These are phyloP conservation scores for Iberis amara DNA, from an alignment of 441 rosid genomes.

Conservation along the genomic window DNA sequence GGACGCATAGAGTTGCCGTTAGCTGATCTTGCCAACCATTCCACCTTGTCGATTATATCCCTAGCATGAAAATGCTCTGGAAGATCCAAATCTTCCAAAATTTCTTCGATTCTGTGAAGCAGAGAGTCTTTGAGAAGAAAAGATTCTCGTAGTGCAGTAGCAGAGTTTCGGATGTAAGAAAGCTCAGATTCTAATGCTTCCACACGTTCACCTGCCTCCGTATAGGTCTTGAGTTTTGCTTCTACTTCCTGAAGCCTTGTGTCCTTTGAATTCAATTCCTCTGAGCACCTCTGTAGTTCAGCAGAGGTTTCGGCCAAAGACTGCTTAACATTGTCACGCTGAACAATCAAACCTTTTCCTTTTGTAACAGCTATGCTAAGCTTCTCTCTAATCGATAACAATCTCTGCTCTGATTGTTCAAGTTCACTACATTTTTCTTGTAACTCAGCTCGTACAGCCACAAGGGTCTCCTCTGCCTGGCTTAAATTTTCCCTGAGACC, in stretches of 20 bases:
- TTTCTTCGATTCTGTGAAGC: slow-evolving; percentile 94
- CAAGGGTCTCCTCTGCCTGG: slow-evolving; percentile 59
- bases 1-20: slow-evolving; percentile 53
- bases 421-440: slow-evolving; percentile 64
- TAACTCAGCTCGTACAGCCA: slow-evolving; percentile 44
- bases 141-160: slow-evolving; percentile 94
- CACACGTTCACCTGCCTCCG: slow-evolving; percentile 94
- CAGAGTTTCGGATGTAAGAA: slow-evolving; percentile 97
- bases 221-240: slow-evolving; percentile 63
- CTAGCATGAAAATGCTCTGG: slow-evolving; percentile 91
- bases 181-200: slow-evolving; percentile 99
- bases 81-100: slow-evolving; percentile 89
- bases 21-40: slow-evolving; percentile 89
- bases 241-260: slow-evolving; percentile 68
- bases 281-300: slow-evolving; percentile 76
- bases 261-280: slow-evolving; percentile 80
- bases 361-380: slow-evolving; percentile 96
- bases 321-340: slow-evolving; percentile 85
- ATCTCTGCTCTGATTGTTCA: slow-evolving; percentile 87
- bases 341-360: slow-evolving; percentile 91
- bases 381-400: slow-evolving; percentile 86
- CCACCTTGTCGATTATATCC: slow-evolving; percentile 88
- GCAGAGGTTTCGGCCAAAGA: slow-evolving; percentile 65
- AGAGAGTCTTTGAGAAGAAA: slow-evolving; percentile 97
- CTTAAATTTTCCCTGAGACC: slow-evolving; percentile 50